Base-by-base conservation (phyloP, 495 filamentous ascomycete species). In the Durotheca rogersii region DNA sequence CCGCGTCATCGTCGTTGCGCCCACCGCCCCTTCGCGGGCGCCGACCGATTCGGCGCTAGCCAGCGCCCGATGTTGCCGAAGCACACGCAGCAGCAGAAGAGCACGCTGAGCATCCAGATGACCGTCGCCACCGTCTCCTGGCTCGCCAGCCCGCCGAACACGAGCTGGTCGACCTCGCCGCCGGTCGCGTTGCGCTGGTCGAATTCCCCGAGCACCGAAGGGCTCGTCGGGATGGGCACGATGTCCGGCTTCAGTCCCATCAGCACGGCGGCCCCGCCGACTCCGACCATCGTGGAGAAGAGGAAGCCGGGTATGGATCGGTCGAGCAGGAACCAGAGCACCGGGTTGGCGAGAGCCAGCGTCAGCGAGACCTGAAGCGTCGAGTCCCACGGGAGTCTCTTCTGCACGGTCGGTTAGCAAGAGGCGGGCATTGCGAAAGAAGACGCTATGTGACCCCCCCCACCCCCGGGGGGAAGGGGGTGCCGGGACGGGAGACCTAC, bases 261-360 rank as follows among this genome's bases (percentile, higher is more conserved):
- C 19, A 93, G 67, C n/a, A 87, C 60, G 7, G 78, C 80, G 31
- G 90, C 87, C 3, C 92, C 92, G 2, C 72, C 68, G 41, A 92
- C 40, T 1, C 87, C 85, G n/a, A 93, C 84, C 0, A 81, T 62
- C 3, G 81, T 70, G 0, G 87, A 86, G 33, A 96, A 72, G 31
- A 90, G 51, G 64, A 96, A 89, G 12, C 93, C 93, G 10, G 88
- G 78, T 58, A 81, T 83, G 17, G 89, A 90, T 33, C 92, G 87
- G 72, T 98, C 93, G 60, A 98, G 83, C 17, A 97, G 74, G 65
- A 94, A 97, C 93, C 93, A 98, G 17, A 98, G 74, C 16, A 92
- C 88, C 2, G 93, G 91, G 62, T 97, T 98, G 4, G 85, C 89
- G 42, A 97, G 83, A 2, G 91, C 88, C 6, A 98, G 83, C 1